Conservation (phyloP, 108 stramenopile species). For the Schizochytrium sp. region DNA sequence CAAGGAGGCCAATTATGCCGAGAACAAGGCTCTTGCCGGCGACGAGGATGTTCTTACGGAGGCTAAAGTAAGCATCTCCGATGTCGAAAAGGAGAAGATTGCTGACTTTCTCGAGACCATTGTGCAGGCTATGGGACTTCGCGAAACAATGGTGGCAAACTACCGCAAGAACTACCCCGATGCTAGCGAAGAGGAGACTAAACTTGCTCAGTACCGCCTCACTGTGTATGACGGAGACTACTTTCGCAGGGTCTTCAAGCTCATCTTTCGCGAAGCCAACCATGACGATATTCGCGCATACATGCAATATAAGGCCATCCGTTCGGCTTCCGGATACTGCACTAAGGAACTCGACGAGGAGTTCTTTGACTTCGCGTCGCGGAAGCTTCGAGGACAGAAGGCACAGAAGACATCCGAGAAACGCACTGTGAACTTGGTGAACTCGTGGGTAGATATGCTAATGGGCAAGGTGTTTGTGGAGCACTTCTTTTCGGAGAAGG, state of each 20-base stretch:
- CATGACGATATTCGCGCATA: slow-evolving; percentile 70
- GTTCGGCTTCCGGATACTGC: slow-evolving; percentile 77
- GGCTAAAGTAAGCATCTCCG: neutral
- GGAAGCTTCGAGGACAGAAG: slow-evolving; percentile 78
- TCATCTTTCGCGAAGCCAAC: slow-evolving; percentile 69
- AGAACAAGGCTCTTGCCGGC: neutral
- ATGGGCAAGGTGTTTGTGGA: slow-evolving; percentile 84
- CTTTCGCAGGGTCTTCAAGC: slow-evolving; percentile 56
- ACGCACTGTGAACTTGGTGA: slow-evolving; percentile 82
- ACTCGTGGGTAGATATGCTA: slow-evolving; percentile 81
- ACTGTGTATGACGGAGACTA: slow-evolving; percentile 47
- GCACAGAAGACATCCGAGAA: slow-evolving; percentile 86
- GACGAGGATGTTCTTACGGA: slow-evolving; percentile 31
- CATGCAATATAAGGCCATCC: slow-evolving; percentile 75
- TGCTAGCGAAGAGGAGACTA: neutral
- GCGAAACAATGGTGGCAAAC: slow-evolving; percentile 48
- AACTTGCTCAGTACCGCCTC: slow-evolving; percentile 27
- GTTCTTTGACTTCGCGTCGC: slow-evolving; percentile 82
- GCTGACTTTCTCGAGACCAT: slow-evolving; percentile 1
- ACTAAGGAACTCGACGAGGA: slow-evolving; percentile 75
- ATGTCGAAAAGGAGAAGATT: neutral
- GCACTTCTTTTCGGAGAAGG: slow-evolving; percentile 79
- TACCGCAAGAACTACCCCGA: slow-evolving; percentile 58
- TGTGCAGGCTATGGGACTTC: neutral
- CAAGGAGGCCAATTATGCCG: neutral